Evolutionary conservation across 2,329 filamentous ascomycete genomes (phyloP).

Genomic region (Metarhizium guizhouense): DNA sequence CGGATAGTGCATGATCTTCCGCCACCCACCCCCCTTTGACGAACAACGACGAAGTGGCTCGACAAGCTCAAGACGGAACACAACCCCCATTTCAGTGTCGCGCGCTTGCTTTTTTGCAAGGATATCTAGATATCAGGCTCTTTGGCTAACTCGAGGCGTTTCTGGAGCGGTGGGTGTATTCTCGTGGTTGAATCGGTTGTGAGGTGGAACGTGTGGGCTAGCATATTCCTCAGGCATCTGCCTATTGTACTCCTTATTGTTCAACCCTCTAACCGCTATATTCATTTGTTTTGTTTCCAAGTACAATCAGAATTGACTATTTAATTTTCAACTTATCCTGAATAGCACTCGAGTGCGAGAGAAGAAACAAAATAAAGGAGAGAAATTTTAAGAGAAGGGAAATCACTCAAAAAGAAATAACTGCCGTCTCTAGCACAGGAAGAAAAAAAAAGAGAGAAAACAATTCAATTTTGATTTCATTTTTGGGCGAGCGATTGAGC

Average conservation of each 20-base stretch:
- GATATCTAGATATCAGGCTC: constrained; percentile 10
- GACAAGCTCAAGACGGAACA: not conserved
- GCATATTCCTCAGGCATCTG: constrained; percentile 21
- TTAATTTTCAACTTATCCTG: constrained; percentile 26
- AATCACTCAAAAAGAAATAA: constrained; percentile 1
- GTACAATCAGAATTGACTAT: constrained; percentile 48
- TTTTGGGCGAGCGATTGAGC: constrained; percentile 1
- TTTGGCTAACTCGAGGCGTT: constrained; percentile 18
- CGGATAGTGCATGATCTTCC: constrained; percentile 1
- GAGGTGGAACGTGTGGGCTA: constrained; percentile 27
- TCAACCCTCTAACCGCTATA: constrained; percentile 25
- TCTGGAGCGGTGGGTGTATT: constrained; percentile 21
- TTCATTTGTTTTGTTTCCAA: constrained; percentile 24
- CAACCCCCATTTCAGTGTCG: constrained; percentile 10
- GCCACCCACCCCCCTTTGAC: not conserved
- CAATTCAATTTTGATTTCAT: constrained; percentile 6
- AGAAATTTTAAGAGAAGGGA: not conserved
- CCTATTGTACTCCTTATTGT: constrained; percentile 33
- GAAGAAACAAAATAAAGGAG: constrained; percentile 14
- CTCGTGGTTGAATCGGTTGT: constrained; percentile 24
- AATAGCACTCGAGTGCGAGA: constrained; percentile 28
- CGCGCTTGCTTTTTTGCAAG: constrained; percentile 14
- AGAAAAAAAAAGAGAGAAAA: constrained; percentile 5
- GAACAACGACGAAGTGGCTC: not conserved
- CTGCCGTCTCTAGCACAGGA: constrained; percentile 6